Evolutionary conservation across 2,329 filamentous ascomycete genomes (phyloP).

Genomic region (Epichloe sibirici): DNA sequence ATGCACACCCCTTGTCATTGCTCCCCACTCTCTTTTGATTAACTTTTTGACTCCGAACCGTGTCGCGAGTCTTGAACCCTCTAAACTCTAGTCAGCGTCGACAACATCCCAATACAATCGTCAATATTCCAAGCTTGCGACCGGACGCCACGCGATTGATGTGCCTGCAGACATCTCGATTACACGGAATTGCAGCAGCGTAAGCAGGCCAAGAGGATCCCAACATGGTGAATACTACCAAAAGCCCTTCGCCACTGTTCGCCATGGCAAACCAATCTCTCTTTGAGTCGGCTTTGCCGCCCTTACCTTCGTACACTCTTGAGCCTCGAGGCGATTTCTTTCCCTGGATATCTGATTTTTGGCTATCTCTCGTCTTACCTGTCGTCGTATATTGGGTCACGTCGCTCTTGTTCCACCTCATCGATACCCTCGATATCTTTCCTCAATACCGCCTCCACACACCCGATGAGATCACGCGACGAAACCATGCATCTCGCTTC

Average conservation of each 20-base stretch:
- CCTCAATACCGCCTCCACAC: constrained; percentile 90
- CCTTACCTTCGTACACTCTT: constrained; percentile 72
- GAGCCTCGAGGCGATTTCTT: constrained; percentile 59
- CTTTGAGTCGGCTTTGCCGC: constrained; percentile 53
- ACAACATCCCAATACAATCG: not conserved
- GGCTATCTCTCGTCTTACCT: constrained; percentile 63
- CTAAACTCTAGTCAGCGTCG: not conserved
- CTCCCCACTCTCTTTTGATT: not conserved
- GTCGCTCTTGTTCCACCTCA: constrained; percentile 74
- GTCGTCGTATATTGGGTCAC: constrained; percentile 80
- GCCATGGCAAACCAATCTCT: constrained; percentile 41
- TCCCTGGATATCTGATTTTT: constrained; percentile 68
- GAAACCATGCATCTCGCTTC: constrained; percentile 75
- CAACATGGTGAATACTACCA: constrained; percentile 29
- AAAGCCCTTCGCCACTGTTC: constrained; percentile 17
- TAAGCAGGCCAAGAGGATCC: not conserved
- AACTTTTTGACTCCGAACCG: not conserved
- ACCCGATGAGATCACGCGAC: constrained; percentile 75
- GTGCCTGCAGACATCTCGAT: not conserved
- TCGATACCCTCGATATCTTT: constrained; percentile 78
- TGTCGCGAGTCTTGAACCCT: not conserved
- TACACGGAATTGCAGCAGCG: not conserved
- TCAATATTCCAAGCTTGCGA: not conserved
- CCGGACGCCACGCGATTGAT: not conserved
- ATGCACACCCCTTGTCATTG: not conserved